Conservation (phyloP, 164 flowering plant species). For the Platanus orientalis region DNA sequence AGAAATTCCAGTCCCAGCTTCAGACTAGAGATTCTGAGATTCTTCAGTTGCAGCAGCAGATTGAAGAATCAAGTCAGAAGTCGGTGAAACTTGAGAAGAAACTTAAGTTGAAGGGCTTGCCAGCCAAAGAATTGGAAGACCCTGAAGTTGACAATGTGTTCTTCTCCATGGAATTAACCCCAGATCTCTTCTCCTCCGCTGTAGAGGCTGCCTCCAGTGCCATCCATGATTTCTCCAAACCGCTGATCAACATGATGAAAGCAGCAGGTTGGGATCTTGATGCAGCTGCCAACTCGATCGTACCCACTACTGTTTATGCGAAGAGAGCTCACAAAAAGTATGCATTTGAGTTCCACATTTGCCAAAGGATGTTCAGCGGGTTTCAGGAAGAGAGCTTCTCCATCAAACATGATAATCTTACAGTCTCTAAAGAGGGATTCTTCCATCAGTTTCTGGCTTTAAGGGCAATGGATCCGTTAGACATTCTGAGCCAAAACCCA, state of each 20-base stretch:
- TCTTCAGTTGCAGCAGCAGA: too few relatives aligned
- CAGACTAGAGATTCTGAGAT: too few relatives aligned
- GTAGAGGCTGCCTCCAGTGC: conserved; percentile 70
- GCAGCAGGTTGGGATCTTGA: conserved; percentile 99
- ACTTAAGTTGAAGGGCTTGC: conserved; percentile 75
- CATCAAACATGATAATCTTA: conserved; percentile 37
- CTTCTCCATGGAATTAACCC: conserved; percentile 55
- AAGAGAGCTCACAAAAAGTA: conserved; percentile 94
- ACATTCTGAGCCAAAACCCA: conserved; percentile 69
- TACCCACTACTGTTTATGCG: conserved; percentile 63
- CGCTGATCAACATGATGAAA: conserved; percentile 96
- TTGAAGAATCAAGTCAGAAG: conserved; percentile 74
- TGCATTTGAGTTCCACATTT: conserved; percentile 87
- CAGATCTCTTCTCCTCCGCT: conserved; percentile 60
- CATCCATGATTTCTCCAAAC: conserved; percentile 92
- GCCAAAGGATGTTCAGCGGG: conserved; percentile 82
- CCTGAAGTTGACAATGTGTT: conserved; percentile 48
- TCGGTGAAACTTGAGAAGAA: conserved; percentile 70
- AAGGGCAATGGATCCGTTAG: conserved; percentile 77
- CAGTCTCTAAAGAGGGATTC: conserved; percentile 51
- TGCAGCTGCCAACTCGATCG: conserved; percentile 84
- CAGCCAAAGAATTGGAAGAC: conserved; percentile 59
- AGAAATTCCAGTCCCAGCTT: too few relatives aligned
- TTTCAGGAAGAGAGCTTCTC: too few relatives aligned
- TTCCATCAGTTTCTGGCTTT: too few relatives aligned